phyloP scores from a whole-genome alignment of 148 eudicot species.

The Gaultheria prostrata region DNA sequence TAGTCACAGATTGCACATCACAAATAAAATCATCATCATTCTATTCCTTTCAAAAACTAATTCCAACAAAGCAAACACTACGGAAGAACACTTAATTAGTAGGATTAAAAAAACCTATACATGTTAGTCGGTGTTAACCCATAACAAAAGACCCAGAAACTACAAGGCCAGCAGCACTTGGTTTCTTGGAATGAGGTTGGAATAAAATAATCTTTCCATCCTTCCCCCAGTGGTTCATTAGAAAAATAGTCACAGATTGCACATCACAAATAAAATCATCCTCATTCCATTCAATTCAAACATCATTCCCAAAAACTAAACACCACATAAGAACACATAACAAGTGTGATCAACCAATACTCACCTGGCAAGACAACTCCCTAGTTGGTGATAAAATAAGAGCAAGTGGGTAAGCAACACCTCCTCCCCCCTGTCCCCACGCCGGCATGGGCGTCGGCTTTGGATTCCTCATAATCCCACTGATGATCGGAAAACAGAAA shows the following conservation, averaged over 20 bases:
- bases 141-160: not conserved
- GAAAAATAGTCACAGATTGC: not conserved
- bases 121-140: slow-evolving; percentile 6
- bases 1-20: not conserved
- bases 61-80: not conserved
- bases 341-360: not conserved
- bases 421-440: slow-evolving; percentile 2
- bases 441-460: not conserved
- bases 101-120: not conserved
- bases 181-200: not conserved
- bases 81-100: not conserved
- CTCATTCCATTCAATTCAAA: not conserved
- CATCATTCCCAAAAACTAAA: not conserved
- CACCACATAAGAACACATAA: not conserved
- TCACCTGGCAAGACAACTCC: slow-evolving; percentile 81
- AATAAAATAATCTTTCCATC: not conserved
- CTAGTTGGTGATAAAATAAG: slow-evolving; percentile 77
- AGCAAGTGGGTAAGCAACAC: slow-evolving; percentile 49
- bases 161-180: not conserved
- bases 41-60: not conserved
- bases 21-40: not conserved
- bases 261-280: not conserved
- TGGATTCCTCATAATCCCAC: slow-evolving; percentile 40
- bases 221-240: not conserved
- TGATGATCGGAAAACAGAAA: slow-evolving; percentile 78